phyloP scores from a whole-genome alignment of 768 basidiomycete genomes.

The Hypsizygus marmoreus region DNA sequence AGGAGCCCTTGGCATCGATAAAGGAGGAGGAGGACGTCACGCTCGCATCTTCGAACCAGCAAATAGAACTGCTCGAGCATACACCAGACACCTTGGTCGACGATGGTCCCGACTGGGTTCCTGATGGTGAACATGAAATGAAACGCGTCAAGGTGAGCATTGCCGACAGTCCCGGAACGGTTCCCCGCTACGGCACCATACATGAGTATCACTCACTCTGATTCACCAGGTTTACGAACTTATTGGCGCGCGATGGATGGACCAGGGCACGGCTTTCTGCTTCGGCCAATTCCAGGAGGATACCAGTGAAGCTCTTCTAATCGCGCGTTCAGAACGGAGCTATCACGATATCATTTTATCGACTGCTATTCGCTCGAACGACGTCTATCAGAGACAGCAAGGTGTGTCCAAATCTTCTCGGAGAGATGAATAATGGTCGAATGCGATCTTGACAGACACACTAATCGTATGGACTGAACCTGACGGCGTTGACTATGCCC shows the following conservation, averaged over 20 bases:
- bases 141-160: constrained; percentile 79
- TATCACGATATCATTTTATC: constrained; percentile 73
- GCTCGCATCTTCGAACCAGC: constrained; percentile 37
- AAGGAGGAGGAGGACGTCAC: constrained; percentile 38
- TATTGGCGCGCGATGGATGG: constrained; percentile 87
- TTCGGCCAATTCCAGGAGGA: constrained; percentile 85
- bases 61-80: constrained; percentile 51
- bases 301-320: constrained; percentile 74
- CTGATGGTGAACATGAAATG: constrained; percentile 70
- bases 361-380: constrained; percentile 78
- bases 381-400: constrained; percentile 87
- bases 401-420: constrained; percentile 35
- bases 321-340: constrained; percentile 80
- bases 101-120: constrained; percentile 61
- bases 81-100: constrained; percentile 44
- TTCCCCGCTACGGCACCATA: background rate
- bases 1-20: constrained; percentile 23
- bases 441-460: too few relatives aligned
- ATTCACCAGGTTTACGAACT: constrained; percentile 86
- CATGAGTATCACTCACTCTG: constrained; percentile 9
- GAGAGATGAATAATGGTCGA: too few relatives aligned
- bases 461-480: constrained; percentile 99
- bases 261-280: constrained; percentile 96
- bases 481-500: constrained; percentile 89
- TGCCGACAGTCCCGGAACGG: too few relatives aligned